Base-by-base conservation (phyloP, 495 filamentous ascomycete species). In the Podospora conica region DNA sequence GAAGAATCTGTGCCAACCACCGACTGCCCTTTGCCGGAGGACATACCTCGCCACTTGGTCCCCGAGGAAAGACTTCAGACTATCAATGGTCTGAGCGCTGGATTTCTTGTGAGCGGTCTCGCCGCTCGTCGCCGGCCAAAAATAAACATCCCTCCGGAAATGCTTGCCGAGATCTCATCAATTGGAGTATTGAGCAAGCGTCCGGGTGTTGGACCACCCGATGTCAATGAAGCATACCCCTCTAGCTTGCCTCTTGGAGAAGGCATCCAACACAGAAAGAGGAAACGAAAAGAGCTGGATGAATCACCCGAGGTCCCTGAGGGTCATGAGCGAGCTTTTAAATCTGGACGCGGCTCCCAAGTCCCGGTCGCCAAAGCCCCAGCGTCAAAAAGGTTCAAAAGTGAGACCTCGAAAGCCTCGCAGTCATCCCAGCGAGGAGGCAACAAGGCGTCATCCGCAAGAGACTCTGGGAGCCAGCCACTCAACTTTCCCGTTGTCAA, bases 401-500 rank as follows among this genome's bases (percentile, higher is more conserved):
- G 18, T 21, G 58, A 55, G 66, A 56, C 27, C 15, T 18, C 55
- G n/a, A 54, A 20, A 9, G 53, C 10, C 23, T 21, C 60, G 7
- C 58, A 23, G 53, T 63, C 69, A 28, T 75, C 72, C 6, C 75
- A 74, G 55, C 40, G 5, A 9, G 10, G 40, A 60, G 33, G 21
- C n/a, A 20, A 71, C 74, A 67, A 60, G 40, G 40, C 5, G 40
- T 5, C 18, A 48, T n/a, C 40, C 6, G 40, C 68, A 40, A 76
- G 71, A 24, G 58, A 65, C 27, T 65, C 70, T 29, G 70, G 70
- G 23, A 73, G 70, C 20, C 77, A 78, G n/a, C 75, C 71, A 1
- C 80, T 91, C 23, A 80, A 79, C 18, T 96, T 91, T 69, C 84
- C 90, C 1, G 85, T 94, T 10, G 91, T 96, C 18, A 96, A 96